A percentile compares a stretch with the other conserved stretches of the same genome.
Evolutionary conservation across 1,139 yeast species (phyloP).

Genomic region (Pichia sp.): DNA sequence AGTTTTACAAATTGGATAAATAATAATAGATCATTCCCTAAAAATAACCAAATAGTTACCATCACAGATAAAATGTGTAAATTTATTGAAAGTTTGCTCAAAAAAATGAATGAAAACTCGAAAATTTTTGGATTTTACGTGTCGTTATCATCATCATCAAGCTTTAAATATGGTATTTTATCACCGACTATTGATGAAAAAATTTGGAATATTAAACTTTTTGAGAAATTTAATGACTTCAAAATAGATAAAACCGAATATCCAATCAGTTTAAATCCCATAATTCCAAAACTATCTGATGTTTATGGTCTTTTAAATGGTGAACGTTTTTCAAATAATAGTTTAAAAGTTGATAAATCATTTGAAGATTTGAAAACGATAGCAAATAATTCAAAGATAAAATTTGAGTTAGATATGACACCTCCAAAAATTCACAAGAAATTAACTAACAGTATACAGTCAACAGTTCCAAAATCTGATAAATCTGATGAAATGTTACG

Average conservation of each 20-base stretch:
- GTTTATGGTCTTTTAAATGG: neutral
- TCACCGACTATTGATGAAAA: neutral
- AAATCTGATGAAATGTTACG: constrained; percentile 5
- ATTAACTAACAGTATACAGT: neutral
- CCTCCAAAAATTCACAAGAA: neutral
- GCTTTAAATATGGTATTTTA: neutral
- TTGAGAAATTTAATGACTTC: neutral
- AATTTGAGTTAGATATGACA: neutral
- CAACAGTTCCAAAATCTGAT: neutral
- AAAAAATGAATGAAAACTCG: neutral
- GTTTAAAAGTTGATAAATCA: constrained; percentile 1
- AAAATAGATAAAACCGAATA: neutral
- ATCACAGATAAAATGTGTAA: neutral
- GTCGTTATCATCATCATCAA: neutral
- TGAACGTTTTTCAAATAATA: neutral
- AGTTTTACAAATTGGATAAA: neutral
- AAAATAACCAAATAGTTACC: neutral
- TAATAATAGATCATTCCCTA: neutral
- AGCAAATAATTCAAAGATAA: neutral
- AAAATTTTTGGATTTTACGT: constrained; percentile 1
- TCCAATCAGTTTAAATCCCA: neutral
- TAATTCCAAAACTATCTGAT: neutral
- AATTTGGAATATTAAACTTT: neutral
- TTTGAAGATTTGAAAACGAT: constrained; percentile 1
- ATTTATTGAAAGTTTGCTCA: neutral